Evolutionary conservation across 495 filamentous ascomycete genomes (phyloP).

Genomic region (Coniosporium apollinis): DNA sequence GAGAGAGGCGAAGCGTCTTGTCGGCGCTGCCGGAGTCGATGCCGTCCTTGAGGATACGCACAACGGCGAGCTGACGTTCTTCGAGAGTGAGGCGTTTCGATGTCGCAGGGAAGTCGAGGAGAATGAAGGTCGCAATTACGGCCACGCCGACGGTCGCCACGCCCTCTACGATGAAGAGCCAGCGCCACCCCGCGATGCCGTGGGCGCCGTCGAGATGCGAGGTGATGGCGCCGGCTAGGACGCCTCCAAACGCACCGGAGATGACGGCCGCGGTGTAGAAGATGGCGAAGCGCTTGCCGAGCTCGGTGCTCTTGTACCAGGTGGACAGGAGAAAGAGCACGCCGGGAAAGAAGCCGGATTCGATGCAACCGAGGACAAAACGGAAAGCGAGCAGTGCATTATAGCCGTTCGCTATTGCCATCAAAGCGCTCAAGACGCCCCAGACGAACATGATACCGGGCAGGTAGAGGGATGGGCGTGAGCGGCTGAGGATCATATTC

Average conservation of each 20-base stretch:
- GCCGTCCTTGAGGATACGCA: slow-evolving; percentile 62
- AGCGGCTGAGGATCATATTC: slow-evolving; percentile 46
- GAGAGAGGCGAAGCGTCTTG: no score
- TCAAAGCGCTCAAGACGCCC: slow-evolving; percentile 23
- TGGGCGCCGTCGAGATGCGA: slow-evolving; percentile 14
- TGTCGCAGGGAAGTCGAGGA: slow-evolving; percentile 70
- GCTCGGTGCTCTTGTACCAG: slow-evolving; percentile 17
- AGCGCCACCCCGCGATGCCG: slow-evolving; percentile 41
- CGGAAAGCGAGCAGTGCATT: slow-evolving; percentile 28
- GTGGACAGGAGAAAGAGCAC: slow-evolving; percentile 17
- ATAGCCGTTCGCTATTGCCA: slow-evolving; percentile 36
- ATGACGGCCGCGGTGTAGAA: slow-evolving; percentile 27
- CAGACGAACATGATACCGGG: slow-evolving; percentile 36
- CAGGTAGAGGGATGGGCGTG: slow-evolving; percentile 41
- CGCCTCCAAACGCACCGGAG: slow-evolving; percentile 24
- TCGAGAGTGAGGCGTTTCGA: slow-evolving; percentile 56
- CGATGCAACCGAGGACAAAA: slow-evolving; percentile 70
- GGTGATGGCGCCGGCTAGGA: slow-evolving; percentile 10
- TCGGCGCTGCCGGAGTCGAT: slow-evolving; percentile 34
- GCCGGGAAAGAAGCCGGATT: slow-evolving; percentile 42
- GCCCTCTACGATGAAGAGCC: slow-evolving; percentile 73
- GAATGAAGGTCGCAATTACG: slow-evolving; percentile 36
- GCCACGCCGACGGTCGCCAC: slow-evolving; percentile 38
- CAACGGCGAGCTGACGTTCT: slow-evolving; percentile 49
- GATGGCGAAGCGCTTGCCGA: slow-evolving; percentile 8